Base-by-base conservation (phyloP, 768 basidiomycete genomes). In the Tulasnella calospora region DNA sequence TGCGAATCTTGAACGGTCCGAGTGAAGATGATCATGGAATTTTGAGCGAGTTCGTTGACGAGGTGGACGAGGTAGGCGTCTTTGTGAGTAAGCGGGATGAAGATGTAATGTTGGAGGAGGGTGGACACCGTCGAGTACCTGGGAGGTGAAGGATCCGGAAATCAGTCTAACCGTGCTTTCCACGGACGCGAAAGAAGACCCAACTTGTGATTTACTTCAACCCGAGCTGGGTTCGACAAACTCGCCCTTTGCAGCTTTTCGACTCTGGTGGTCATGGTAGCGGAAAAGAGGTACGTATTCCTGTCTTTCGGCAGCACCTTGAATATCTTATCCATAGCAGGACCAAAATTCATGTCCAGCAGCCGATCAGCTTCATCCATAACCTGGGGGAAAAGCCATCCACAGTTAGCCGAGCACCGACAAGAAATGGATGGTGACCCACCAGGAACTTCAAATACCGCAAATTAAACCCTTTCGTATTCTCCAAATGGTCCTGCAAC, bases 191-290 rank as follows among this genome's bases (percentile, higher is more conserved):
- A 73, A 27, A 78, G 21, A 73, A 51, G 2, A 13, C 70, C 2
- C 81, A 84, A 96, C 96, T 97, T 98, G 82, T 92, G 89, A 9
- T 94, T 92, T 2, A 98, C 95, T 84, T 99, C 96, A 1, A 99
- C 91, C 81, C 93, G 89, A 35, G 96, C 90, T n/a, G 98, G 98
- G 83, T 97, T 96, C 41, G 90, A 89, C 82, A 99, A 86, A 87
- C 94, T 96, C 41, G 98, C 96, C 75, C 97, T 86, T 83, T 99
- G 97, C 15, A 99, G 87, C 84, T 98, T 98, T 15, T 94, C 95
- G 4, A 99, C 95, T 85, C 98, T 99, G 19, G 95, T 95, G 15
- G 98, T 97, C 97, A 99, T 99, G 30, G 97, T 99, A 8, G 97
- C 98, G 17, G 97, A 98, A 86, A 96, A 99, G 1, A 99, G 89